Conservation (phyloP, 1,139 yeast genomes). For the Ogataea hybrid region DNA sequence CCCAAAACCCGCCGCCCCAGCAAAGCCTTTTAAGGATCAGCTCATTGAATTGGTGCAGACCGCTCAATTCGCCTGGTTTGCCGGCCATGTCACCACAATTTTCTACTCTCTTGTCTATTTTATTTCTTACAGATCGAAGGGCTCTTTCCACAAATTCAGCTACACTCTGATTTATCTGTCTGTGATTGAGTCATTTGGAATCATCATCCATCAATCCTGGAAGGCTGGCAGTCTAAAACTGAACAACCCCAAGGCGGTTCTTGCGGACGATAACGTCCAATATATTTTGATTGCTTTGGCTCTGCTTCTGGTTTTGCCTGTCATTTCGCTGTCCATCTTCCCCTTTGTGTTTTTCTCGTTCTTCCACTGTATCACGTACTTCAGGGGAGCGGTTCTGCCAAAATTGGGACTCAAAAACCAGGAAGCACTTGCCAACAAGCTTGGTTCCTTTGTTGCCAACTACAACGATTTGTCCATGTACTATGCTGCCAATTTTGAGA, state of each 20-base stretch:
- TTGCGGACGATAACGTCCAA: conserved; percentile 66
- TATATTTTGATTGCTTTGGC: conserved; percentile 56
- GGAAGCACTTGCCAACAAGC: conserved; percentile 30
- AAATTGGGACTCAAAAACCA: conserved; percentile 48
- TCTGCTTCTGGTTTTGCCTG: conserved; percentile 56
- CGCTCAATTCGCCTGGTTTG: conserved; percentile 61
- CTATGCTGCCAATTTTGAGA: conserved; percentile 70
- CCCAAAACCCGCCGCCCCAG: conserved; percentile 2
- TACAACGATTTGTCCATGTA: conserved; percentile 72
- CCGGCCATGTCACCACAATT: conserved; percentile 71
- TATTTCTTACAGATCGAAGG: conserved; percentile 42
- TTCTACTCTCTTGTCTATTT: conserved; percentile 52
- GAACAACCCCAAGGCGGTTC: conserved; percentile 29
- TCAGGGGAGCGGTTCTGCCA: conserved; percentile 67
- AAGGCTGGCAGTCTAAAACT: conserved; percentile 17
- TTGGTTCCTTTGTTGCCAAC: conserved; percentile 55
- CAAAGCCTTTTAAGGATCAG: conserved; percentile 12
- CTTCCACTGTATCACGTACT: conserved; percentile 70
- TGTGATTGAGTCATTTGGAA: conserved; percentile 71
- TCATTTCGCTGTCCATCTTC: conserved; percentile 51
- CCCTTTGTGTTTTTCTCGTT: conserved; percentile 70
- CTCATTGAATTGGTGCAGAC: conserved; percentile 32
- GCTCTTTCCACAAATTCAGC: conserved; percentile 40
- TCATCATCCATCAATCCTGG: conserved; percentile 62
- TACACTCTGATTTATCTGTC: conserved; percentile 65